Base-by-base conservation (phyloP, 1,139 yeast genomes). In the Protomyces inouyei region DNA sequence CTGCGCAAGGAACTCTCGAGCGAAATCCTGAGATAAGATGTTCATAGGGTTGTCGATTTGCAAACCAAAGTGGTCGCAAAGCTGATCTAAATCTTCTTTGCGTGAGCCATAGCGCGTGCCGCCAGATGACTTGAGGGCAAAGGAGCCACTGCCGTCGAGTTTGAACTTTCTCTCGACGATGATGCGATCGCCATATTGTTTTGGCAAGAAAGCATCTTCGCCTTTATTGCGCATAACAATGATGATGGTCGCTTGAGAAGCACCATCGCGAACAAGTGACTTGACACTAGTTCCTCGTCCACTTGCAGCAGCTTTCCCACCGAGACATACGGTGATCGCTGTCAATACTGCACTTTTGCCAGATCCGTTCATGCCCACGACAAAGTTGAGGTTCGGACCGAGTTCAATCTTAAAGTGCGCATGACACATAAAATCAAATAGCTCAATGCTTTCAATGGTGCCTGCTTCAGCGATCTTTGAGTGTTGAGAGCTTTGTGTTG, bases 341-440 rank as follows among this genome's bases (percentile, higher is more conserved):
- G 98, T 92, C 67, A 95, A 77, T 37, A 95, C 82, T 0, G 98
- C 97, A 74, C 95, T 86, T 73, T 95, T 95, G 38, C 99, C 99
- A 40, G 96, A 86, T 1, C 99, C 99, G 72, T 95, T 95, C 68
- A 88, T 83, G 12, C 99, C 99, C 45, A 91, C 88, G 65, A 95
- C 89, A 72, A 95, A 90, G 74, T 93, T 95, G 68, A 93, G 80
- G 66, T 87, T 84, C 0, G 96, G 95, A 0, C 96, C 96, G 52
- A 95, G 79, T 1, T 82, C 82, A 18, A 93, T 76, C 65, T 84
- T 85, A 71, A 95, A 87, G 63, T 88, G 84, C 57, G 84, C 86
- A 72, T 93, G 98, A 69, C 91, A 83, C 69, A 67, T 67, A 55
- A 67, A 67, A 55, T 67, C 67, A 2, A 57, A 45, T 10, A 67